phyloP scores from a whole-genome alignment of 306 rosid genomes.

The Sindora glabra region DNA sequence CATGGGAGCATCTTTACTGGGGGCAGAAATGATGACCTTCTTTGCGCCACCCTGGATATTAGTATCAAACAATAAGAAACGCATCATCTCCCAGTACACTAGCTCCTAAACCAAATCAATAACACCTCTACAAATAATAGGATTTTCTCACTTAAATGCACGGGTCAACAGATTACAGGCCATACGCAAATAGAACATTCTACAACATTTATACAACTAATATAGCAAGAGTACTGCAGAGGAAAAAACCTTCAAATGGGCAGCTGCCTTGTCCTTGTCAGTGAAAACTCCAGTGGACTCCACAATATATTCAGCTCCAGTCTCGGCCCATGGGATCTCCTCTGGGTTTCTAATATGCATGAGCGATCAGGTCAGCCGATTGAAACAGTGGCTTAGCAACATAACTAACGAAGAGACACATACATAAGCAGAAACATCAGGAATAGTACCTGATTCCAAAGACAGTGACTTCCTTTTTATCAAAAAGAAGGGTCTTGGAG shows the following conservation, averaged over 20 bases:
- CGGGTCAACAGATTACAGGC: no score
- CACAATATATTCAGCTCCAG: conserved; percentile 43
- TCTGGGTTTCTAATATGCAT: conserved; percentile 41
- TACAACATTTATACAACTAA: no score
- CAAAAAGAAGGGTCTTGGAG: conserved; percentile 60
- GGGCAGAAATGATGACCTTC: conserved; percentile 90
- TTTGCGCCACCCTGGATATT: conserved; percentile 72
- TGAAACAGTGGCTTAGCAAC: no score
- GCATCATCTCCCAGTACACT: not conserved
- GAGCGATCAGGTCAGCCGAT: not conserved
- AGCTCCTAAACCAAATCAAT: not conserved
- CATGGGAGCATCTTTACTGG: conserved; percentile 93
- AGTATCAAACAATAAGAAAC: not conserved
- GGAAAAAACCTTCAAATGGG: conserved; percentile 52
- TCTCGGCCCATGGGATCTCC: conserved; percentile 55
- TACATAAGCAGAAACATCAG: not conserved
- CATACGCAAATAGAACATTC: no score
- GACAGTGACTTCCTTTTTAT: conserved; percentile 44
- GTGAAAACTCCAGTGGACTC: conserved; percentile 63
- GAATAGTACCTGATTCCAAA: conserved; percentile 43
- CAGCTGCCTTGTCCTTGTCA: conserved; percentile 51
- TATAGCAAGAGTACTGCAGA: not conserved
- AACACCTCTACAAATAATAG: no score
- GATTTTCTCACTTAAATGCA: no score
- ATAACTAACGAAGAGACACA: not conserved